Conservation (phyloP, 805 yeast species). For the Candida alai region DNA sequence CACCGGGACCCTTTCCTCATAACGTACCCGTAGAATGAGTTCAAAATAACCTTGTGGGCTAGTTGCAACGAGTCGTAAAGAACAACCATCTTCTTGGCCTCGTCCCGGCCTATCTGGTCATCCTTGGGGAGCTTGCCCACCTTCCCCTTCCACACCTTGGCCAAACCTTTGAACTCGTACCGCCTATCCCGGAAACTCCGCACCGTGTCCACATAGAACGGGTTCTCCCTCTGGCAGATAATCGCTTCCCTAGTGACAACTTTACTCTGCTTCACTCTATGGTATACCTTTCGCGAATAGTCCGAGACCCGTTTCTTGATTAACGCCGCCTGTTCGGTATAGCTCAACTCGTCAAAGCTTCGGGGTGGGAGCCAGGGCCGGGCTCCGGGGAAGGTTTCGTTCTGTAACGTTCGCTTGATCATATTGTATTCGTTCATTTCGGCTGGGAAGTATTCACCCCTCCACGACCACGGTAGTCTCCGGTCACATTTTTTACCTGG, state of each 20-base stretch:
- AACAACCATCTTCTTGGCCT: constrained; percentile 90
- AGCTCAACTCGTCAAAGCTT: constrained; percentile 71
- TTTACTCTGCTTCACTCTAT: constrained; percentile 74
- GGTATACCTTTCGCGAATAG: constrained; percentile 82
- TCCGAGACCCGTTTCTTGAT: constrained; percentile 78
- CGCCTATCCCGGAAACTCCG: constrained; percentile 93
- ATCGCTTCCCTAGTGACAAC: constrained; percentile 88
- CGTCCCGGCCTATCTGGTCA: constrained; percentile 69
- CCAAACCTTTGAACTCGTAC: constrained; percentile 89
- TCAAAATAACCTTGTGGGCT: constrained; percentile 94
- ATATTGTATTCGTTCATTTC: constrained; percentile 85
- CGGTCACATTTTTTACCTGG: constrained; percentile 95
- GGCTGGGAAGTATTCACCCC: constrained; percentile 94
- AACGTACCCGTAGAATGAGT: constrained; percentile 96
- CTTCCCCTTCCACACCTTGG: constrained; percentile 91
- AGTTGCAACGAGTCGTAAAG: constrained; percentile 92
- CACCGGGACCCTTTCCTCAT: constrained; percentile 99
- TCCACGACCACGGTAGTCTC: constrained; percentile 93
- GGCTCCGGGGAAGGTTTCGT: constrained; percentile 69
- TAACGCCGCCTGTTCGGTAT: constrained; percentile 70
- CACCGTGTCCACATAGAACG: constrained; percentile 93
- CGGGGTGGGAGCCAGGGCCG: constrained; percentile 54
- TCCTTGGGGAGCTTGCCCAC: constrained; percentile 46
- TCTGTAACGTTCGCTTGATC: constrained; percentile 79
- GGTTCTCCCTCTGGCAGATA: constrained; percentile 95